Conservation (phyloP, 148 eudicot genomes). For the Camellia granthamiana region DNA sequence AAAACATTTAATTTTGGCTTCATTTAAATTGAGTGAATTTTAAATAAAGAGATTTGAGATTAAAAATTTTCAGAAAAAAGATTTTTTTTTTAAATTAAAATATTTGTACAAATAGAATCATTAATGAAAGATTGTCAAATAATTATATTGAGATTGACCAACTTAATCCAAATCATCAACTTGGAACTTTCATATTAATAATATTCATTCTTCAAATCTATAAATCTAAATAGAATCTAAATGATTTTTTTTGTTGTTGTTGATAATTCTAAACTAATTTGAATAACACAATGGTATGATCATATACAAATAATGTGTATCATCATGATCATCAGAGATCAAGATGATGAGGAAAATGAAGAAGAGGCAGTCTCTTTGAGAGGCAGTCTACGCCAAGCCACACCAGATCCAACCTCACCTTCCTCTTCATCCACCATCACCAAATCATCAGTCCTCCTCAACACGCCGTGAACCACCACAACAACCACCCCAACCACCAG, state of each 20-base stretch:
- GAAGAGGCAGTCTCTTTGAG: constrained; percentile 52
- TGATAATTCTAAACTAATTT: neutral
- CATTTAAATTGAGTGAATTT: no score
- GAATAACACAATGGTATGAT: neutral
- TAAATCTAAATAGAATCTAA: no score
- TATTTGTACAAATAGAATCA: neutral
- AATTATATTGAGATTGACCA: no score
- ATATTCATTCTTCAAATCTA: no score
- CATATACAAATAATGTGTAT: neutral
- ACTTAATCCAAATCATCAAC: no score
- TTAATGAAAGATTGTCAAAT: neutral
- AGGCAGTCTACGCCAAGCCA: constrained; percentile 10
- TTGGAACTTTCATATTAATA: no score
- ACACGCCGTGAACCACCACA: constrained; percentile 32
- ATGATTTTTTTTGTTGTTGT: no score
- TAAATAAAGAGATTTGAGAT: no score
- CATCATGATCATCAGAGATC: neutral
- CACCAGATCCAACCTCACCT: constrained; percentile 15
- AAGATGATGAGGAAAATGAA: constrained; percentile 19
- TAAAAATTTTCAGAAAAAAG: no score
- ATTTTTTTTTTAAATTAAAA: no score
- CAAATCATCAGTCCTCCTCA: constrained; percentile 41
- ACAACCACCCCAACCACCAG: constrained; percentile 27
- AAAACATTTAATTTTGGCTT: no score
- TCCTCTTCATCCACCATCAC: constrained; percentile 21